These are phyloP conservation scores for Dactylonectria estremocensis DNA, from an alignment of 2,329 filamentous ascomycete genomes.

Conservation along the genomic window DNA sequence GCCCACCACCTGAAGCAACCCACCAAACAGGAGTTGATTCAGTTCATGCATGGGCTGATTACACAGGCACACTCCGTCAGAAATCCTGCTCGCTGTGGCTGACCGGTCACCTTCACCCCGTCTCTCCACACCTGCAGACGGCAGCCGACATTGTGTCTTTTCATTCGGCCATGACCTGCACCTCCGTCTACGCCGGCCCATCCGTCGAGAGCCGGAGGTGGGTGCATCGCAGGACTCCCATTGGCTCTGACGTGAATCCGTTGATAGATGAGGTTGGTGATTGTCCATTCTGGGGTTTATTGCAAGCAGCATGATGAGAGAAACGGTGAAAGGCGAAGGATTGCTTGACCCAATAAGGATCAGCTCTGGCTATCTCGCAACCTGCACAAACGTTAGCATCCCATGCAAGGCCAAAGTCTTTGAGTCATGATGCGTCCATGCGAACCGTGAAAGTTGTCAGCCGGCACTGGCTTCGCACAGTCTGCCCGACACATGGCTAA, in stretches of 20 bases:
- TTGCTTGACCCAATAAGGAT: conserved; percentile 41
- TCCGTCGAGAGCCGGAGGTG: conserved; percentile 34
- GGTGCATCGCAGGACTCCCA: conserved; percentile 25
- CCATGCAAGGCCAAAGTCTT: conserved; percentile 30
- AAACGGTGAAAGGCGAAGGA: conserved; percentile 37
- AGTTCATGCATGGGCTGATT: conserved; percentile 50
- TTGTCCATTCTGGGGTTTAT: conserved; percentile 34
- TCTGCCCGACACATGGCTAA: conserved; percentile 38
- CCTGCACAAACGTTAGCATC: conserved; percentile 30
- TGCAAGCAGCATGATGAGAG: conserved; percentile 38
- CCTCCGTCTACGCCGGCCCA: conserved; percentile 33
- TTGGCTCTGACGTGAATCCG: conserved; percentile 30
- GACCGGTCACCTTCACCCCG: conserved; percentile 39
- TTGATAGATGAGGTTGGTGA: conserved; percentile 39
- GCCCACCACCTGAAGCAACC: conserved; percentile 31
- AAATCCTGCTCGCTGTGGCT: conserved; percentile 45
- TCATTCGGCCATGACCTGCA: conserved; percentile 38
- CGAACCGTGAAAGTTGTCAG: conserved; percentile 39
- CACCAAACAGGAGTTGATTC: conserved; percentile 37
- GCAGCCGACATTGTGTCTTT: conserved; percentile 34
- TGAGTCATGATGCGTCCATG: conserved; percentile 45
- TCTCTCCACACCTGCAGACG: conserved; percentile 23
- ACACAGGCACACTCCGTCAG: conserved; percentile 33
- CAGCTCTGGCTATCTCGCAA: conserved; percentile 33
- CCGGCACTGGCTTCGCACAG: conserved; percentile 37